Evolutionary conservation across 148 eudicot species (phyloP).

Genomic region (Silene latifolia): DNA sequence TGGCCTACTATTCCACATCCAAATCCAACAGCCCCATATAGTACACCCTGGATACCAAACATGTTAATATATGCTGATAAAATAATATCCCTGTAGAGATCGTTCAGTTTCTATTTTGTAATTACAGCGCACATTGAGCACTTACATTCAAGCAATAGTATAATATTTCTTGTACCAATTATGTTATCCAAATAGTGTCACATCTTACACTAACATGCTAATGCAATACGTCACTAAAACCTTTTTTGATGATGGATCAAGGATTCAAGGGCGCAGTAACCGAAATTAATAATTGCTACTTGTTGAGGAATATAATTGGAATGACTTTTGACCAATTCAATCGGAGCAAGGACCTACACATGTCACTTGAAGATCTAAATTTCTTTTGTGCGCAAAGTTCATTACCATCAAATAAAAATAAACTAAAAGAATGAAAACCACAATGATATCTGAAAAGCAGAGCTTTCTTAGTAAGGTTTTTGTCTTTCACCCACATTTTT

Average conservation of each 20-base stretch:
- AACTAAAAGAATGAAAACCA: not conserved
- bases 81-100: not conserved
- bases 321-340: not conserved
- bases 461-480: not conserved
- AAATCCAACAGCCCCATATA: conserved; percentile 63
- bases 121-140: not conserved
- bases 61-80: not conserved
- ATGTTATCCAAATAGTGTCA: not conserved
- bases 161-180: not conserved
- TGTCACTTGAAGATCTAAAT: not conserved
- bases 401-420: not conserved
- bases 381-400: not conserved
- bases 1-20: conserved; percentile 61
- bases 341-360: not conserved
- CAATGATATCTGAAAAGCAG: not conserved
- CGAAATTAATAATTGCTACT: not conserved
- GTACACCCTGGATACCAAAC: conserved; percentile 43
- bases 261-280: not conserved
- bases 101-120: not conserved
- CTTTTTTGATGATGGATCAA: not conserved
- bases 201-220: not conserved
- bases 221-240: not conserved
- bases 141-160: not conserved
- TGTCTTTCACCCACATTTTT: not conserved
- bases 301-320: not conserved